These are phyloP conservation scores for Jacaranda copaia DNA, from an alignment of 257 asterid genomes.

Conservation along the genomic window DNA sequence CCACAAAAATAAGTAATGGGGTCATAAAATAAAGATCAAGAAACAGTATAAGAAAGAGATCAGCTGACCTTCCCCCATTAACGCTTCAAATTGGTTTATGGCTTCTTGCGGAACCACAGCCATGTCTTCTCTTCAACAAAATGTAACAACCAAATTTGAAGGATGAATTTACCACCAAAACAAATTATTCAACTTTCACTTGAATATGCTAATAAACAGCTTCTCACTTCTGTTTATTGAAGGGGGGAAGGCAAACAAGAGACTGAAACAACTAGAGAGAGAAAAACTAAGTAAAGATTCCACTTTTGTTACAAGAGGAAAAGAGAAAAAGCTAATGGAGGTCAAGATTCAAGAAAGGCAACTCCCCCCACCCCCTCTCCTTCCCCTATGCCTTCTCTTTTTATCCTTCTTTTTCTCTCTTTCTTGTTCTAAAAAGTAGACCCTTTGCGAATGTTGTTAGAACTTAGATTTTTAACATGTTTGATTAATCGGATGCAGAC, in stretches of 20 bases:
- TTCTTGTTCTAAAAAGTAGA: not conserved
- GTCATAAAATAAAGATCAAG: constrained; percentile 26
- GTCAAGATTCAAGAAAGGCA: constrained; percentile 58
- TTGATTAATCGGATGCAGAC: constrained; percentile 38
- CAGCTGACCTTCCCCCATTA: constrained; percentile 67
- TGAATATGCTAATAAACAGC: constrained; percentile 29
- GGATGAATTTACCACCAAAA: constrained; percentile 14
- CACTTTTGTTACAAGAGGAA: constrained; percentile 38
- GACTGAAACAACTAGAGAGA: constrained; percentile 16
- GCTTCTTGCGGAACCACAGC: constrained; percentile 72
- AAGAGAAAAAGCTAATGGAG: constrained; percentile 35
- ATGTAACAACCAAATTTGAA: not conserved
- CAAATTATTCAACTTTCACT: constrained; percentile 32
- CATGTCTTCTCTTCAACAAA: constrained; percentile 49
- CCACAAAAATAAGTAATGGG: constrained; percentile 21
- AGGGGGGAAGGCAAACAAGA: constrained; percentile 12
- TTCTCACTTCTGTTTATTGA: constrained; percentile 13
- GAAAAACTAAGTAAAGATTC: constrained; percentile 52
- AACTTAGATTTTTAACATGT: constrained; percentile 18
- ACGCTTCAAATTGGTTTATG: constrained; percentile 58
- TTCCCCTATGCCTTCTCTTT: constrained; percentile 11
- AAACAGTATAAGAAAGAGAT: constrained; percentile 24
- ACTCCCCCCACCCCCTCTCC: constrained; percentile 13
- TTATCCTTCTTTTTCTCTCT: not conserved
- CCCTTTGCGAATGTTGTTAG: constrained; percentile 7